A percentile compares a stretch with the other conserved stretches of the same genome.
phyloP scores from a whole-genome alignment of 306 rosid genomes.

The Trichosanthes cucumerina region DNA sequence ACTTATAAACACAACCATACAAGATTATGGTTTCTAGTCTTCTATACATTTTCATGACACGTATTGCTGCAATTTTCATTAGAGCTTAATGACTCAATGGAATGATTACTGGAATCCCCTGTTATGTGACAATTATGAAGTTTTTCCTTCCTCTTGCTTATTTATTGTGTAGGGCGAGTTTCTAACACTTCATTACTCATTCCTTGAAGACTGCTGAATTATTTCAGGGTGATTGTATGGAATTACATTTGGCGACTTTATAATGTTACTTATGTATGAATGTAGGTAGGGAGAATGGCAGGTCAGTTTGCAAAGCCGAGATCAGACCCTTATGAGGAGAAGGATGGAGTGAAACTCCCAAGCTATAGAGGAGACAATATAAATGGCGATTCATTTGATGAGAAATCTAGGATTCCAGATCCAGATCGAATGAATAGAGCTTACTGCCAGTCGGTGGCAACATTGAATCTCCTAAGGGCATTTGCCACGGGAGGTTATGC shows the following conservation, averaged over 20 bases:
- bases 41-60: background rate
- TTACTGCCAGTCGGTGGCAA: slow-evolving; percentile 30
- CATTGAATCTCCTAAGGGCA: slow-evolving; percentile 34
- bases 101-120: background rate
- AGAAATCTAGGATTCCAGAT: slow-evolving; percentile 27
- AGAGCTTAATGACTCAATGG: background rate
- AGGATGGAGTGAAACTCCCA: slow-evolving; percentile 35
- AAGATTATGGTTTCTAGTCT: background rate
- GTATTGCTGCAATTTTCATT: background rate
- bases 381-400: slow-evolving; percentile 32
- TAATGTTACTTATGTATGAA: background rate
- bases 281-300: slow-evolving; percentile 39
- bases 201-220: background rate
- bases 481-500: slow-evolving; percentile 38
- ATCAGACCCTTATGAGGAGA: slow-evolving; percentile 29
- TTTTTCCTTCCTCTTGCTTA: background rate
- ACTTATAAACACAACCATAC: background rate
- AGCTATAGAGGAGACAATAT: slow-evolving; percentile 38
- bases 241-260: background rate
- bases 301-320: slow-evolving; percentile 43
- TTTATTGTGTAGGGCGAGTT: background rate
- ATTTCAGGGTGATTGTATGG: background rate
- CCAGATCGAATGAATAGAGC: slow-evolving; percentile 34
- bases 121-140: background rate
- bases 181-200: background rate